Percentiles rank a stretch among this genome's conserved stretches.
These are phyloP conservation scores for Septoria petroselini DNA, from an alignment of 2,329 filamentous ascomycete species.

Conservation along the genomic window DNA sequence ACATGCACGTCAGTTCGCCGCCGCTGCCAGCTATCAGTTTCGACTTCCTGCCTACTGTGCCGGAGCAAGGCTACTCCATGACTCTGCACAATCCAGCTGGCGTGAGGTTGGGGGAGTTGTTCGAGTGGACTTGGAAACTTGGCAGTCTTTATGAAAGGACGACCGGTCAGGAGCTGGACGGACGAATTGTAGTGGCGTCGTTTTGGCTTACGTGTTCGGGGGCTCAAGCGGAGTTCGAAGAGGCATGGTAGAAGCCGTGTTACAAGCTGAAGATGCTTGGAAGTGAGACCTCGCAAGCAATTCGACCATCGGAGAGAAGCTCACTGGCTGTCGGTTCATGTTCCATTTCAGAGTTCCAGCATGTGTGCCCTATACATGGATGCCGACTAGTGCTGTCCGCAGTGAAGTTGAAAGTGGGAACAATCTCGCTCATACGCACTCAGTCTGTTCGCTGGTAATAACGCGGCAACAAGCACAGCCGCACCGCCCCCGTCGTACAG, in stretches of 20 bases:
- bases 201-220: not conserved
- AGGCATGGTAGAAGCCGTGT: not conserved
- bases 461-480: constrained; percentile 4
- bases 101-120: constrained; percentile 16
- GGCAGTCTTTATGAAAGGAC: constrained; percentile 3
- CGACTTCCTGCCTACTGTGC: constrained; percentile 10
- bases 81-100: constrained; percentile 14
- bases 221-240: not conserved
- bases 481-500: constrained; percentile 5
- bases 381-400: not conserved
- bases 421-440: not conserved
- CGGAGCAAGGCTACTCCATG: constrained; percentile 5
- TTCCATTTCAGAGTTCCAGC: no score
- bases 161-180: not conserved
- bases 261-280: no score
- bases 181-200: constrained; percentile 1
- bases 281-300: no score
- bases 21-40: constrained; percentile 12
- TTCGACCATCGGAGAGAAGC: no score
- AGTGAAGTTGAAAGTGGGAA: not conserved
- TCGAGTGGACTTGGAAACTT: constrained; percentile 20
- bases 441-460: not conserved
- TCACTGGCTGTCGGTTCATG: no score
- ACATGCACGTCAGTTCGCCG: constrained; percentile 16
- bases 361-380: not conserved